Conservation (phyloP, 192 early-diverging fungal genomes). For the Backusella circina region DNA sequence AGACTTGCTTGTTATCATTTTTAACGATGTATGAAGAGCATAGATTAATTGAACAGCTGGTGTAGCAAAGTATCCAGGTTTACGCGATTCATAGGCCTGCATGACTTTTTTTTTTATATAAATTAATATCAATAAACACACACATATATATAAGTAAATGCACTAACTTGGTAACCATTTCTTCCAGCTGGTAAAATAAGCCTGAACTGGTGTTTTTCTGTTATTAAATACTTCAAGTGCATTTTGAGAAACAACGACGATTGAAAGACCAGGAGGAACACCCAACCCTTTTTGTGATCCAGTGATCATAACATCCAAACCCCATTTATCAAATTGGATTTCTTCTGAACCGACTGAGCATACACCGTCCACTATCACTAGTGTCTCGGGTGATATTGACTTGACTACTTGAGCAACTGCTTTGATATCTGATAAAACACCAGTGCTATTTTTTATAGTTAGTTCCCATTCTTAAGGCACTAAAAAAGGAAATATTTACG, state of each 20-base stretch:
- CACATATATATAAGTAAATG: neutral
- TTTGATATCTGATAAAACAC: constrained; percentile 84
- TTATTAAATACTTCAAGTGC: constrained; percentile 63
- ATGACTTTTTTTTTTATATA: constrained; percentile 67
- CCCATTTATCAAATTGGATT: constrained; percentile 90
- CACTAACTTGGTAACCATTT: constrained; percentile 85
- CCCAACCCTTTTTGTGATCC: constrained; percentile 96
- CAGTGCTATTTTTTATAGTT: constrained; percentile 43
- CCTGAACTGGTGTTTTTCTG: constrained; percentile 75
- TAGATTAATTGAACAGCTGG: constrained; percentile 91
- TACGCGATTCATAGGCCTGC: constrained; percentile 91
- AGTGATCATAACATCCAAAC: constrained; percentile 86
- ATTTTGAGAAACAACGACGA: constrained; percentile 80
- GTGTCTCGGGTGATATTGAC: constrained; percentile 75
- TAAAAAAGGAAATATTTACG: constrained; percentile 4
- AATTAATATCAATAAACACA: too few species aligned
- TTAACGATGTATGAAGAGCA: constrained; percentile 82
- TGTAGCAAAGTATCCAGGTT: constrained; percentile 94
- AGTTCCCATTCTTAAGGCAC: neutral
- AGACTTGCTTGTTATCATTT: constrained; percentile 64
- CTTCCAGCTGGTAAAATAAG: constrained; percentile 90
- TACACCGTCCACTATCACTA: constrained; percentile 93
- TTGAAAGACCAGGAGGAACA: constrained; percentile 87
- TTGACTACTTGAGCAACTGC: constrained; percentile 70
- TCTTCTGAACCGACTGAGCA: constrained; percentile 94